phyloP scores from a whole-genome alignment of 345 rosid species.

The Salix dunnii region DNA sequence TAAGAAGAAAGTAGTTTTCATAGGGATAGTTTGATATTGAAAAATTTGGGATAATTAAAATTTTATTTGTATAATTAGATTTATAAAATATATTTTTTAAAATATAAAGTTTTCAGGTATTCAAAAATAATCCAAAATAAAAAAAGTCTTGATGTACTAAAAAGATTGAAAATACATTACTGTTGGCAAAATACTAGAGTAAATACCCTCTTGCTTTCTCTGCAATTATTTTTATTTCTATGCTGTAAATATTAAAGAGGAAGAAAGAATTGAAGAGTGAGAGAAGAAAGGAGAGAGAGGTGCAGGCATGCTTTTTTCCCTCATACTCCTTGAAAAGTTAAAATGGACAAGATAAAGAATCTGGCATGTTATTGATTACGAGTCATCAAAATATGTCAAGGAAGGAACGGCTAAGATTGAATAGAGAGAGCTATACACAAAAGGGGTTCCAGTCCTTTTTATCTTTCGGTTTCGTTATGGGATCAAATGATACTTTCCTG shows the following conservation, averaged over 20 bases:
- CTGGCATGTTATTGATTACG: not conserved
- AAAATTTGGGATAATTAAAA: rapidly evolving
- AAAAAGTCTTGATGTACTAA: not conserved
- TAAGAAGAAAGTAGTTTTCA: not conserved
- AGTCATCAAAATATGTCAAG: not conserved
- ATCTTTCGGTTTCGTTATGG: not conserved
- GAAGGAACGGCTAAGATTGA: not conserved
- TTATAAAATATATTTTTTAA: too few species aligned
- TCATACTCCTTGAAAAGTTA: not conserved
- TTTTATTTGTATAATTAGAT: too few species aligned
- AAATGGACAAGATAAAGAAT: not conserved
- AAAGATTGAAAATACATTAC: not conserved
- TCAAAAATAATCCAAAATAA: too few species aligned
- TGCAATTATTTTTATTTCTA: not conserved
- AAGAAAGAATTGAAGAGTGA: not conserved
- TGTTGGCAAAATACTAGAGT: not conserved
- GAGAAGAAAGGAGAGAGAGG: not conserved
- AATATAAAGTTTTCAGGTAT: rapidly evolving
- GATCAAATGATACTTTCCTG: not conserved
- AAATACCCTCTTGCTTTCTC: not conserved
- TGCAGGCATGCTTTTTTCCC: not conserved
- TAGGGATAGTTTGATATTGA: too few species aligned
- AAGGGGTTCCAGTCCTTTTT: not conserved
- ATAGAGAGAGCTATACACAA: too few species aligned
- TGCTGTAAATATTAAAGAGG: not conserved